A percentile compares a stretch with the other conserved stretches of the same genome.
Evolutionary conservation across 78 protist genomes (phyloP).

Genomic region (Dictyostelium capitatum): DNA sequence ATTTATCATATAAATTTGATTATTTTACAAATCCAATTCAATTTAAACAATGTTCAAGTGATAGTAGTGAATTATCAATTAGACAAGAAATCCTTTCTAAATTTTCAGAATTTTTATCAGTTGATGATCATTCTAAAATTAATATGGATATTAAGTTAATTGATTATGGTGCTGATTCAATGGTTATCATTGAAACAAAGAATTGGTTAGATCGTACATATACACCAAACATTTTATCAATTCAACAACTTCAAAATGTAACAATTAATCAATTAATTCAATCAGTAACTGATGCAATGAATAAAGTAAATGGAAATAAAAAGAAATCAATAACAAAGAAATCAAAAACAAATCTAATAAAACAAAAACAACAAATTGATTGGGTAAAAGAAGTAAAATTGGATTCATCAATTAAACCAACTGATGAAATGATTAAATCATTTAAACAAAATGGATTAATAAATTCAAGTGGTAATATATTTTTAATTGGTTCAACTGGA

Average conservation of each 20-base stretch:
- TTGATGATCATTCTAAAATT: neutral
- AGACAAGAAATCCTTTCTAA: neutral
- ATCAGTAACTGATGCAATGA: neutral
- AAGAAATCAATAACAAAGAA: neutral
- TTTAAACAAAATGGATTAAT: neutral
- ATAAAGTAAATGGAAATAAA: neutral
- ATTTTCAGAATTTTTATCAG: constrained; percentile 2
- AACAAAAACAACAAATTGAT: neutral
- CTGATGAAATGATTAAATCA: neutral
- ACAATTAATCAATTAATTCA: constrained; percentile 45
- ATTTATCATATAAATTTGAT: neutral
- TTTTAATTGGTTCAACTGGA: constrained; percentile 58
- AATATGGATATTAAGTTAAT: neutral
- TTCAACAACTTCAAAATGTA: constrained; percentile 34
- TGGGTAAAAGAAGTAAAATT: constrained; percentile 17
- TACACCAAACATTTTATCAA: constrained; percentile 23
- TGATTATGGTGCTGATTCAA: constrained; percentile 61
- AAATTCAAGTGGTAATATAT: neutral
- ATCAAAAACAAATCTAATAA: neutral
- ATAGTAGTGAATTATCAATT: neutral
- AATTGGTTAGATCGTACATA: constrained; percentile 7
- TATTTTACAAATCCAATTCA: neutral
- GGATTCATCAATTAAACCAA: constrained; percentile 10
- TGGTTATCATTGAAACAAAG: too few species aligned
- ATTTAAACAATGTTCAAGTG: neutral